Evolutionary conservation across 495 filamentous ascomycete species (phyloP), one percentile per base, ranked within the genome.

Genomic region (Trichoderma parareesei): DNA sequence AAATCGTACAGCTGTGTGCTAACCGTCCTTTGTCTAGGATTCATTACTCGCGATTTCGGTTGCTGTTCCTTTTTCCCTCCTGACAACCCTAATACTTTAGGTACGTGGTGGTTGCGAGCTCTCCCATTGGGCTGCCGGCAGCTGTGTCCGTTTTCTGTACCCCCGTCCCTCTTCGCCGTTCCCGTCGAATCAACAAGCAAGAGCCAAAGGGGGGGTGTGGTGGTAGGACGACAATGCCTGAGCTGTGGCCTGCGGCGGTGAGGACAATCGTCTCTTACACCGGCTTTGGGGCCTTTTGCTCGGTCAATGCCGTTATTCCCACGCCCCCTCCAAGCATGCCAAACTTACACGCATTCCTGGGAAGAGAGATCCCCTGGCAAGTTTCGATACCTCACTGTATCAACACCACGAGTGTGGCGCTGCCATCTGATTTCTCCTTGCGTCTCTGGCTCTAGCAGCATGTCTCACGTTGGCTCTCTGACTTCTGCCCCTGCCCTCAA

Each of bases 391-490:
- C 53, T 57, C 33, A 9, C 53, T 33, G 49, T 57, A 38, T 33
- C 53, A 37, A 57, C 53, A 37, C 53, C 53, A 57, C 53, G 53
- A 57, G 53, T 57, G 53, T 57, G 53, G 53, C 53, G 53, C 27
- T 35, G 53, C 53, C 53, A 37, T 57, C 53, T 57, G 53, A 57
- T 57, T 27, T 33, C 53, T 57, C 53, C 53, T 57, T 37, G 53
- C 53, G 14, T 57, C 33, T 57, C 53, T 37, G 20, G 27, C 27
- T 27, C 40, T 9, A 48, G 44, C 5, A 16, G 53, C 53, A 35
- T 57, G 53, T 57, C 53, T 57, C 11, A 37, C 53, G 44, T 35
- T 14, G 27, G 27, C 4, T 11, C 53, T 37, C 18, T 27, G 53
- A 57, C 16, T 35, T 13, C 53, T 57, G 11, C 53, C 53, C 53